These are phyloP conservation scores for Gossypium sturtianum DNA, from an alignment of 345 rosid species.

Conservation along the genomic window DNA sequence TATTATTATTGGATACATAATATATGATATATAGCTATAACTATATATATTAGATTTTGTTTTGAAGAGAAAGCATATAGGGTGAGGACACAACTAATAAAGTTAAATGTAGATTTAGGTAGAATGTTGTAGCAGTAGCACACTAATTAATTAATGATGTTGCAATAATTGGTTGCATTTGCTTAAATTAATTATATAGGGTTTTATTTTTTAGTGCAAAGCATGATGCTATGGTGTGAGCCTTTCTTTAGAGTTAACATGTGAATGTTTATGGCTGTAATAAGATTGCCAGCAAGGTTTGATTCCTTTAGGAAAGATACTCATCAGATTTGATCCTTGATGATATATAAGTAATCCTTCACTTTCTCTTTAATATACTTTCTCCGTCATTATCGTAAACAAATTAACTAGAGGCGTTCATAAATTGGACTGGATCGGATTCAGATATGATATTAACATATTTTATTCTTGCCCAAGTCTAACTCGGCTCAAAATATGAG, in stretches of 20 bases:
- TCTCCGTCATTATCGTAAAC: neutral
- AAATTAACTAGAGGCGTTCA: neutral
- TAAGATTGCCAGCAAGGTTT: neutral
- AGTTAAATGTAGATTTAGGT: neutral
- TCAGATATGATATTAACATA: no score
- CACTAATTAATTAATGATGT: no score
- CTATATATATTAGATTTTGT: neutral
- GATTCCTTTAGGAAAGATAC: neutral
- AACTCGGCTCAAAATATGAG: no score
- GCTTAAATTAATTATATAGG: neutral
- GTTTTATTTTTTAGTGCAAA: neutral
- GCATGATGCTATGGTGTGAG: neutral
- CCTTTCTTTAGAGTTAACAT: neutral
- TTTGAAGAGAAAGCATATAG: neutral
- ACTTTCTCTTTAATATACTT: neutral
- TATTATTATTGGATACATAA: neutral
- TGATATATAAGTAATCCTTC: neutral
- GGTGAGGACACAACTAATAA: neutral
- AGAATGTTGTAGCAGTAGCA: no score
- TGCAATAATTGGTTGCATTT: neutral
- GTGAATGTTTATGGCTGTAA: neutral
- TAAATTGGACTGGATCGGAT: accelerated
- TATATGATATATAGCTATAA: neutral
- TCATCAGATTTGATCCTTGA: neutral
- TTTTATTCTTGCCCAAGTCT: no score